Evolutionary conservation across 768 basidiomycete species (phyloP), one percentile per base, ranked within the genome.

Genomic region (Kondoa malvinella): DNA sequence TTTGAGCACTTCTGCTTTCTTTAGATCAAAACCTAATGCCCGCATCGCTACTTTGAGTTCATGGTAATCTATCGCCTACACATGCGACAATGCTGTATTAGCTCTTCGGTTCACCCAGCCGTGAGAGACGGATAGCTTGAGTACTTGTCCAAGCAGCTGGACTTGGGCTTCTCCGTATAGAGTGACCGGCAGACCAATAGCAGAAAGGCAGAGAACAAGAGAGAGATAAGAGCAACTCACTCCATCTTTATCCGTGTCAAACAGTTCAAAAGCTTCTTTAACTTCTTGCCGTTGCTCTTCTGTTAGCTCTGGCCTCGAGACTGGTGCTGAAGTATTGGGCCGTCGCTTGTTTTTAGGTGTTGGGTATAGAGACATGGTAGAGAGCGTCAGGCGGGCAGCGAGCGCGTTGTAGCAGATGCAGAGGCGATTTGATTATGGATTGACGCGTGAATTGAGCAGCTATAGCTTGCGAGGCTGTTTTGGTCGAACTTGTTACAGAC

Each of bases 21-120:
- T 97, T 79, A 95, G 77, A 77, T 97, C 95, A 76, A 97, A 97
- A 1, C 95, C 95, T 68, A 99, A 79, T 1, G 95, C 95, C 58
- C 95, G 83, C 89, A 99, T 92, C 64, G 94, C 92, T 74, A 99
- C 95, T 78, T 97, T 99, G 74, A 97, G 83, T 76, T 99, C 95
- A 79, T 99, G 95, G 78, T 97, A 97, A 79, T 96, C 95, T 67
- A 97, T 81, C 25, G 40, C 61, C 61, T 63, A 56, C 33, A 25
- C 34, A 65, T 50, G n/a, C n/a, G n/a, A n/a, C n/a, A n/a, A n/a
- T n/a, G n/a, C n/a, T n/a, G n/a, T n/a, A n/a, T n/a, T n/a, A n/a
- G n/a, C n/a, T n/a, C n/a, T n/a, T n/a, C n/a, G n/a, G n/a, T n/a
- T n/a, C n/a, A n/a, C n/a, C n/a, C n/a, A n/a, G n/a, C n/a, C n/a